phyloP scores from a whole-genome alignment of 768 basidiomycete genomes.

The Collybia mongolica region DNA sequence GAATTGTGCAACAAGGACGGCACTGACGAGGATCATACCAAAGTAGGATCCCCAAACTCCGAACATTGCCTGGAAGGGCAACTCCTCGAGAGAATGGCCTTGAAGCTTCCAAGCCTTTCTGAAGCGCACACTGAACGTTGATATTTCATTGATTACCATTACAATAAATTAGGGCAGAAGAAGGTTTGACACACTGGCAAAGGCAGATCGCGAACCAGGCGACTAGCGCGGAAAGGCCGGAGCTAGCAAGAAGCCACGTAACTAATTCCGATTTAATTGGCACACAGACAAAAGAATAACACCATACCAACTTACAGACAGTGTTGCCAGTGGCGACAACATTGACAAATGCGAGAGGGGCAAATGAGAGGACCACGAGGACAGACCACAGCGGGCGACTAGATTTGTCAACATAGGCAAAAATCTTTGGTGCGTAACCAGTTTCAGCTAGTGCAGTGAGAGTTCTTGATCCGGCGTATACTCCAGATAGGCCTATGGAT shows the following conservation, averaged over 20 bases:
- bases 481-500: constrained; percentile 34
- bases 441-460: constrained; percentile 39
- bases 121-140: constrained; percentile 36
- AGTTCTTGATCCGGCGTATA: constrained; percentile 38
- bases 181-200: constrained; percentile 34
- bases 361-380: constrained; percentile 32
- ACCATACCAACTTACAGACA: constrained; percentile 32
- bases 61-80: constrained; percentile 41
- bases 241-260: neutral
- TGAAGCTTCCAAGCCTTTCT: constrained; percentile 40
- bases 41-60: constrained; percentile 47
- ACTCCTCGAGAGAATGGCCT: constrained; percentile 42
- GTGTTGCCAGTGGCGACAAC: constrained; percentile 28
- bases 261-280: neutral
- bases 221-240: neutral
- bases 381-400: constrained; percentile 41
- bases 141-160: neutral
- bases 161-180: neutral
- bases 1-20: constrained; percentile 46
- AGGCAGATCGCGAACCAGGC: constrained; percentile 29
- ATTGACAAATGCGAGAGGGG: constrained; percentile 41
- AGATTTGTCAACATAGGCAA: constrained; percentile 43
- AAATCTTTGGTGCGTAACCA: constrained; percentile 36
- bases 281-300: neutral
- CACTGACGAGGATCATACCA: constrained; percentile 34